These are phyloP conservation scores for Neobulgaria alba DNA, from an alignment of 2,329 filamentous ascomycete genomes.

Conservation along the genomic window DNA sequence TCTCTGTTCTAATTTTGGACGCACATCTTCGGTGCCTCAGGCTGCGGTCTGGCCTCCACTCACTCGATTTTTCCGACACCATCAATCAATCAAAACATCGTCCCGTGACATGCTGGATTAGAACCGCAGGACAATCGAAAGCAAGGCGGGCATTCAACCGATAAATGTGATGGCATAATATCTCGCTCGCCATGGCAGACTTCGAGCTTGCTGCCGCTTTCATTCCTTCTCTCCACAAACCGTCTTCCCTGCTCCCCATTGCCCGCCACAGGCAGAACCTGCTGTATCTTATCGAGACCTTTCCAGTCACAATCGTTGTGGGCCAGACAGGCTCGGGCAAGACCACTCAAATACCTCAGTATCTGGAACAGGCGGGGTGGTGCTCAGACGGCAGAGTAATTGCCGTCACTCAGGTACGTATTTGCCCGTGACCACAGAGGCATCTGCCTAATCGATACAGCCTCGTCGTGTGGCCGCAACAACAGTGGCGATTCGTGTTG, in stretches of 20 bases:
- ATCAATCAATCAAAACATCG: background rate
- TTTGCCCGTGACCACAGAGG: too few relatives aligned
- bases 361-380: slow-evolving; percentile 82
- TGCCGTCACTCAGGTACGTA: slow-evolving; percentile 78
- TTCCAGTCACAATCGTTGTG: slow-evolving; percentile 78
- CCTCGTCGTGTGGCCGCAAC: slow-evolving; percentile 85
- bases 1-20: too few relatives aligned
- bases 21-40: too few relatives aligned
- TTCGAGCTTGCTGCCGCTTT: slow-evolving; percentile 49
- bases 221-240: slow-evolving; percentile 81
- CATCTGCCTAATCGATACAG: too few relatives aligned
- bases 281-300: slow-evolving; percentile 78
- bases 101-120: background rate
- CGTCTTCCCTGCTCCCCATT: slow-evolving; percentile 75
- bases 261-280: slow-evolving; percentile 71
- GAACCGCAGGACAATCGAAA: too few relatives aligned
- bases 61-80: too few relatives aligned
- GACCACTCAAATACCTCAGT: slow-evolving; percentile 92
- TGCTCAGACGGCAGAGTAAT: slow-evolving; percentile 74
- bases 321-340: slow-evolving; percentile 94
- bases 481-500: slow-evolving; percentile 79
- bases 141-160: too few relatives aligned
- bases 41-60: too few relatives aligned
- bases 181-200: slow-evolving; percentile 33
- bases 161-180: slow-evolving; percentile 4